phyloP scores from a whole-genome alignment of 1,284 basidiomycete species.

The Agaricales sp. region DNA sequence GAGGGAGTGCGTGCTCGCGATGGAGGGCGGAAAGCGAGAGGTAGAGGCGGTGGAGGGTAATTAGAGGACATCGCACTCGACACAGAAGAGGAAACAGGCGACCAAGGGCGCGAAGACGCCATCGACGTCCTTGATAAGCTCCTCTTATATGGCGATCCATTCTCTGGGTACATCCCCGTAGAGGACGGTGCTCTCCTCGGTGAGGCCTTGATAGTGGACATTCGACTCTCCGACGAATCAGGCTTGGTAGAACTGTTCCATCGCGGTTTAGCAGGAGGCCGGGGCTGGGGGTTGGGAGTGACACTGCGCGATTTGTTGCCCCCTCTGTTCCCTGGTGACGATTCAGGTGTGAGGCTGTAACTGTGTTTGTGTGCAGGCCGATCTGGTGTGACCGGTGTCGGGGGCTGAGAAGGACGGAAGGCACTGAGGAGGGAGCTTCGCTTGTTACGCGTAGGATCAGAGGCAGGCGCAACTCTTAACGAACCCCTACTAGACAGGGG shows the following conservation, averaged over 20 bases:
- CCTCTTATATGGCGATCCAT: slow-evolving; percentile 38
- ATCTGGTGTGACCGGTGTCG: slow-evolving; percentile 41
- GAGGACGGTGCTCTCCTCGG: slow-evolving; percentile 40
- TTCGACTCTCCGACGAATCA: slow-evolving; percentile 37
- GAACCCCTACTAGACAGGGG: slow-evolving; percentile 32
- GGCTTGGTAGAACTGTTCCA: slow-evolving; percentile 80
- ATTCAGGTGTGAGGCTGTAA: slow-evolving; percentile 59
- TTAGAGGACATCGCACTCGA: slow-evolving; percentile 58
- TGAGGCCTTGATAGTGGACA: slow-evolving; percentile 36
- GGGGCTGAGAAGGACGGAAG: slow-evolving; percentile 29
- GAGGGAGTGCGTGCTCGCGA: slow-evolving; percentile 21
- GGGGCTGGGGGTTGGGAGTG: slow-evolving; percentile 23
- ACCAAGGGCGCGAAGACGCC: slow-evolving; percentile 72
- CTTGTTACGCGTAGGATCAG: slow-evolving; percentile 37
- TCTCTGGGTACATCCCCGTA: slow-evolving; percentile 28
- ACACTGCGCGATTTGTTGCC: slow-evolving; percentile 4
- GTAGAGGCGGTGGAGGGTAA: slow-evolving; percentile 27
- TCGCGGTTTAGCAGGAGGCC: slow-evolving; percentile 26
- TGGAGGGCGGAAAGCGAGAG: slow-evolving; percentile 30
- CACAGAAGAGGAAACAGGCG: slow-evolving; percentile 60
- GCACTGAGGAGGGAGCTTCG: slow-evolving; percentile 49
- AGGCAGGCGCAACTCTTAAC: slow-evolving; percentile 31
- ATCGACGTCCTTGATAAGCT: slow-evolving; percentile 67
- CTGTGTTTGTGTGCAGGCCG: slow-evolving; percentile 56
- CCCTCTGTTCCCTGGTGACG: slow-evolving; percentile 34